Evolutionary conservation across 441 rosid genomes (phyloP).

Genomic region (Gossypium gossypioides): DNA sequence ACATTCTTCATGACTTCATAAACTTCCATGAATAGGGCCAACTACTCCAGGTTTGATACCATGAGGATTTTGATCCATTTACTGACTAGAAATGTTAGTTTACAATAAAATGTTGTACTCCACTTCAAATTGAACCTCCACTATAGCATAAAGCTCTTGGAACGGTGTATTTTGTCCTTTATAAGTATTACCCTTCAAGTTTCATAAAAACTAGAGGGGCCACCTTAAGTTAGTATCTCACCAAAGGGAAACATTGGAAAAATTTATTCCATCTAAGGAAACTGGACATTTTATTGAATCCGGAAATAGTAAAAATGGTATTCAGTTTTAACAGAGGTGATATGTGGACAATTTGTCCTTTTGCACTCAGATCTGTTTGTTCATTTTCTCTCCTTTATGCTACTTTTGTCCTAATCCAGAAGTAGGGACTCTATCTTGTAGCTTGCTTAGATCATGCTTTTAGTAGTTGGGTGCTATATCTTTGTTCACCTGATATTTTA

Average conservation of each 20-base stretch:
- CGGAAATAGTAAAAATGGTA: neutral
- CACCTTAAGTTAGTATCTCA: neutral
- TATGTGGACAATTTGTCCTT: neutral
- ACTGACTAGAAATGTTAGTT: neutral
- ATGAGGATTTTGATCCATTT: neutral
- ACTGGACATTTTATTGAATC: neutral
- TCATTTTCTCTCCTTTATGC: neutral
- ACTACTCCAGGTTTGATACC: neutral
- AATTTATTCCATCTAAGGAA: neutral
- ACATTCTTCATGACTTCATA: slow-evolving; percentile 17
- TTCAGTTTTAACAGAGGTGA: neutral
- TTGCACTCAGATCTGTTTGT: neutral
- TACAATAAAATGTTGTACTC: neutral
- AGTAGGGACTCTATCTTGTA: neutral
- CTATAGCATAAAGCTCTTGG: neutral
- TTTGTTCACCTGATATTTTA: neutral
- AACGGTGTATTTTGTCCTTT: neutral
- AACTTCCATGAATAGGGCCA: neutral
- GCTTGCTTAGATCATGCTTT: neutral
- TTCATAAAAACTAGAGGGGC: neutral
- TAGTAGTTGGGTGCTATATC: neutral
- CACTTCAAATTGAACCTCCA: neutral
- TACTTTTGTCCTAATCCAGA: neutral
- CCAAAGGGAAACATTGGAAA: neutral
- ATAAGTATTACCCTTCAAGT: neutral